Base-by-base conservation (phyloP, 108 stramenopile genomes). In the Fragilariopsis cylindrus region DNA sequence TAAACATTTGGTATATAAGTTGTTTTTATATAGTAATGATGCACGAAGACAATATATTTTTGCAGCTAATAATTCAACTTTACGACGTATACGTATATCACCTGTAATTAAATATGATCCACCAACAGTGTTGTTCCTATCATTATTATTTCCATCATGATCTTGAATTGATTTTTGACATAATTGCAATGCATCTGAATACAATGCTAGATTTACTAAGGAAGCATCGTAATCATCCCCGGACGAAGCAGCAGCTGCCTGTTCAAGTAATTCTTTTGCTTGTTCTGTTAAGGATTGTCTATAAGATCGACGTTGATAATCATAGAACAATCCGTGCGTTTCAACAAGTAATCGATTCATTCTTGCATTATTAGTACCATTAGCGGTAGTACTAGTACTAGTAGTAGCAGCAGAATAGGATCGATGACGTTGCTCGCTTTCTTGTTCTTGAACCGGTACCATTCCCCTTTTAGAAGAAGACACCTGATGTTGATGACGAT, bases 261-360 rank as follows among this genome's bases (percentile, higher is more conserved):
- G 62, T 11, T 63, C 62, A 43, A 63, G 42, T 16, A 63, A 44
- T 6, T 63, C 42, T 15, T 47, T 47, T 9, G 62, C 62, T 44
- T 40, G 62, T n/a, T 63, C 62, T 21, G 62, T 63, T 44, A 63
- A 45, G 42, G 62, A 63, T 63, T 63, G 62, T 21, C 62, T 42
- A 41, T 63, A 43, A 41, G 45, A 63, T 41, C 62, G 62, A 3
- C 62, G 62, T 63, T 41, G 43, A 2, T 63, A 63, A 45, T 63
- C 62, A 7, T 63, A 44, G 16, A 63, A 43, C 43, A 63, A 63
- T 41, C 43, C 42, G 7, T 41, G 16, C 43, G 40, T n/a, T 45
- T 63, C 62, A 45, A 45, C 62, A 6, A 63, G 40, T 9, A 41
- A 45, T 60, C 58, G 58, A n/a, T 30, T 60, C 11, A 15, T 53